Conservation (phyloP, 805 yeast genomes). For the Candida maesae region DNA sequence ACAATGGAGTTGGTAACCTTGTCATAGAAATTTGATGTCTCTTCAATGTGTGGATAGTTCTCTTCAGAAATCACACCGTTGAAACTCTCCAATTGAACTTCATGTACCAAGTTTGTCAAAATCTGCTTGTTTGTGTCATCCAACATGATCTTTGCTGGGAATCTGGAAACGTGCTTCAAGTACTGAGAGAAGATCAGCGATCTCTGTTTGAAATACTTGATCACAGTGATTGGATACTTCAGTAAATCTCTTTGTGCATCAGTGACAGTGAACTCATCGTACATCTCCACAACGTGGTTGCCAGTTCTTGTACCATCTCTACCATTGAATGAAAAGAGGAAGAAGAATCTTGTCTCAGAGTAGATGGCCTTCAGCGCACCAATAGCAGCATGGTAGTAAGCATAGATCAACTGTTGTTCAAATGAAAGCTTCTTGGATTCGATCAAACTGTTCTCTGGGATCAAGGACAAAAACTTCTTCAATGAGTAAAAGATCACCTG, state of each 20-base stretch:
- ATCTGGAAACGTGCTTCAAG: constrained; percentile 21
- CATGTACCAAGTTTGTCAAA: constrained; percentile 23
- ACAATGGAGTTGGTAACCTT: constrained; percentile 23
- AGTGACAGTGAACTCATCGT: constrained; percentile 6
- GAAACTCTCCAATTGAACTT: constrained; percentile 28
- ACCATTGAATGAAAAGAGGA: constrained; percentile 33
- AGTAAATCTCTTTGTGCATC: constrained; percentile 16
- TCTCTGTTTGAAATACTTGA: constrained; percentile 30
- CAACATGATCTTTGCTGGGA: constrained; percentile 28
- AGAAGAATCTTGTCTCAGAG: constrained; percentile 34
- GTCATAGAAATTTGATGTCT: constrained; percentile 20
- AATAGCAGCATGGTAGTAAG: constrained; percentile 33
- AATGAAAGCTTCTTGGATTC: constrained; percentile 4
- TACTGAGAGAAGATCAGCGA: constrained; percentile 18
- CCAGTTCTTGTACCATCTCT: constrained; percentile 31
- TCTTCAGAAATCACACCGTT: constrained; percentile 18
- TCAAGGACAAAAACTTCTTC: constrained; percentile 22
- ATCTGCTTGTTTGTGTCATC: constrained; percentile 26
- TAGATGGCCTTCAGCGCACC: constrained; percentile 32
- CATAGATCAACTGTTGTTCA: constrained; percentile 25
- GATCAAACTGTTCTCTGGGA: constrained; percentile 20
- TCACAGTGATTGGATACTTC: constrained; percentile 28
- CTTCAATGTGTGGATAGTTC: constrained; percentile 25
- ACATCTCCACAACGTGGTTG: constrained; percentile 11
- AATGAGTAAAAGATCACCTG: constrained; percentile 25